Evolutionary conservation across 768 basidiomycete species (phyloP), one percentile per base, ranked within the genome.

Genomic region (Mycena albidolilacea): DNA sequence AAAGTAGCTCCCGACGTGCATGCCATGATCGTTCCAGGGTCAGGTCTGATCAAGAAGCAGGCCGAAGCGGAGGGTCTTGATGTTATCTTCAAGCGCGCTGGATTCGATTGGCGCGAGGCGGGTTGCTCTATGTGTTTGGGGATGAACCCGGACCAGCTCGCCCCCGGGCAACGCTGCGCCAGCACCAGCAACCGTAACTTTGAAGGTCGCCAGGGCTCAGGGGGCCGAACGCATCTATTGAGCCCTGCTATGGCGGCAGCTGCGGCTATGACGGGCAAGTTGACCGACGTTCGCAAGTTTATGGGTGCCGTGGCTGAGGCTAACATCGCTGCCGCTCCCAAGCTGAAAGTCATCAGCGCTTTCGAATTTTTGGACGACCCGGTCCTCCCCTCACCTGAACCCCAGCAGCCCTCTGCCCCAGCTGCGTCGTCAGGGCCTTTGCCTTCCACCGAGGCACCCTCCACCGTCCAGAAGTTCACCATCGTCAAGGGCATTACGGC

Each of bases 81-180:
- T 77, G 87, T 87, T 67, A 86, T 97, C 76, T 95, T 97, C 87
- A 94, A 91, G 80, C 92, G 93, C 55, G 96, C 96, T 44, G 96
- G 96, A 41, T 97, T 97, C 79, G 96, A 97, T 79, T 97, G 96
- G 96, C 90, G 96, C 64, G 96, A 97, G 82, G 96, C 96, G 41
- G 96, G 96, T 43, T 97, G 96, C 80, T 97, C 96, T 17, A 97
- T 97, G 96, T 97, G 96, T 83, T 82, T 97, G 76, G 96, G 95
- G 52, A 97, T 97, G 96, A 97, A 97, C 82, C 94, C 95, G 14
- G 96, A 97, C 82, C 95, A 96, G 79, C 85, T 97, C 62, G 87
- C 89, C 19, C 94, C 95, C 2, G 92, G 93, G 15, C 88, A 93
- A 78, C 92, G 96, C 55, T 97, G 96, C 78, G 96, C 96, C 11